Evolutionary conservation across 805 yeast genomes (phyloP), one percentile per base, ranked within the genome.

Genomic region (Ogataea minuta): DNA sequence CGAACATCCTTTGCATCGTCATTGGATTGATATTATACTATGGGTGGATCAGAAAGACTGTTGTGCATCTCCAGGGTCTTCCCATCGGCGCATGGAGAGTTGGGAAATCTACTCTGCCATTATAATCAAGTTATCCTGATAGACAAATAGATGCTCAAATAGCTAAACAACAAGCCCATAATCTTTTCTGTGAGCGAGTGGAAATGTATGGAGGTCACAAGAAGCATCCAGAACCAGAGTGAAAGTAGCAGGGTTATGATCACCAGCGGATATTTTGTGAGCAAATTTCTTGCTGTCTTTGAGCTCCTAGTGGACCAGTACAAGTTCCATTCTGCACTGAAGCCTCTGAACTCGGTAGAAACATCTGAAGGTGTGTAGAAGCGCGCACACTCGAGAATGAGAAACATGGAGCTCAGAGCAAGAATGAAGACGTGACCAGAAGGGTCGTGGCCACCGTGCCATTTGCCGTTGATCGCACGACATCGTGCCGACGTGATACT

Each of bases 401-500:
- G 54, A 41, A 84, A 74, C 39, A 82, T 57, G 21, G 82, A 74
- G 7, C 86, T 71, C 43, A 82, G 84, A 4, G 82, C 72, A 31
- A 91, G 65, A 28, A 93, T 59, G 52, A 90, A 93, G 1, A 87
- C 82, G 57, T 93, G 99, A 0, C 99, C 99, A 45, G 91, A 82
- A 4, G 98, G 96, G 64, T 93, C 99, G 57, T 88, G 96, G 0
- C 99, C 99, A 0, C 96, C 88, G 6, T 49, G 45, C 93, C 91
- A 84, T 11, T 53, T 42, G 0, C 98, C 83, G 35, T 80, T 88
- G 54, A 74, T 20, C 44, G 56, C 36, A 58, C 93, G 62, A 58
- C 93, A 75, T 1, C 58, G 49, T 1, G 67, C 58, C 0, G 77
- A 65, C 12, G 67, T 51, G 11, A 64, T 31, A 9, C 28, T 28